Base-by-base conservation (phyloP, 2,329 filamentous ascomycete species). In the Hortaea sp. region DNA sequence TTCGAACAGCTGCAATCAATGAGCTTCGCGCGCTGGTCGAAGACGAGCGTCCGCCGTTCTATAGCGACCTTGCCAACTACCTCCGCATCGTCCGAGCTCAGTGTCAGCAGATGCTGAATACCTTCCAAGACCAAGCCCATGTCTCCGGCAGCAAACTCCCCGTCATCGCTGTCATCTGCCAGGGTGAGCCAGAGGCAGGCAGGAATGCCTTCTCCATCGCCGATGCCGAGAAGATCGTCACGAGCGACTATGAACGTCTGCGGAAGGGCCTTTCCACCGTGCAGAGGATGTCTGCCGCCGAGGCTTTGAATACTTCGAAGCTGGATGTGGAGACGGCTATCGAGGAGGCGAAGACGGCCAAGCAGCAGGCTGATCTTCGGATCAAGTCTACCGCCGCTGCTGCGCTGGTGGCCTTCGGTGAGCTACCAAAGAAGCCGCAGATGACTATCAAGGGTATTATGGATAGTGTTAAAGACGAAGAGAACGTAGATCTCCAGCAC, bases 401-500 rank as follows among this genome's bases (percentile, higher is more conserved):
- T 53, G 89, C 89, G 7, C 70, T 97, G 47, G 85, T 98, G 42
- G 84, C 88, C n/a, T 82, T 97, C 69, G 80, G 82, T 48, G 76
- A 85, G 29, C 76, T 95, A 7, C 90, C 94, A 0, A 97, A 95
- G 77, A 97, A 94, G 63, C 88, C 90, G 7, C 88, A 87, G 51
- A 79, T 83, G 12, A 80, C 95, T 9, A 98, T 98, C 69, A 95
- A 95, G 68, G 87, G 82, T 2, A 85, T 98, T 66, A 98, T 98
- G 92, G 92, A 98, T 64, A 97, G 90, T 59, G 79, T 98, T 61
- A 98, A 97, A 68, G 82, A 81, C 34, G 94, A 98, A 63, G 92
- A 95, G 58, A 97, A 94, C 59, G 68, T 84, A 29, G 86, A 92
- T 54, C 73, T 98, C 1, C 92, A 98, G 64, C 80, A 79, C 56